phyloP scores from a whole-genome alignment of 352 stramenopile species.

The Lagenidium sp. region DNA sequence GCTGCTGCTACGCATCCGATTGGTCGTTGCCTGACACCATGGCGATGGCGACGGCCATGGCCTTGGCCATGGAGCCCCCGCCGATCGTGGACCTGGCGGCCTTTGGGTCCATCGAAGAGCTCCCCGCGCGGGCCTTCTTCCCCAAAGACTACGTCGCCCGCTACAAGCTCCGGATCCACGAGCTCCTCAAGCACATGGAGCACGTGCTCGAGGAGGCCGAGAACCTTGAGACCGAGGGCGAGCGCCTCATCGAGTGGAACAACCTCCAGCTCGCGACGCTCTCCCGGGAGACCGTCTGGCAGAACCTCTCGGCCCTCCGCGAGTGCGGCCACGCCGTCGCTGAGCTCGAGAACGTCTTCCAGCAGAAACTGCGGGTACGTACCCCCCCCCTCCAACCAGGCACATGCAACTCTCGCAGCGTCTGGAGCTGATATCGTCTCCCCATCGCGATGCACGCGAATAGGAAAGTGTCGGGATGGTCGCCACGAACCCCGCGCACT shows the following conservation, averaged over 20 bases:
- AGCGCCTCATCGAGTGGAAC: slow-evolving; percentile 22
- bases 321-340: slow-evolving; percentile 37
- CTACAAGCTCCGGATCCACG: slow-evolving; percentile 49
- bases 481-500: slow-evolving; percentile 27
- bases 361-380: slow-evolving; percentile 39
- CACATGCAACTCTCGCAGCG: too few species aligned
- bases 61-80: too few species aligned
- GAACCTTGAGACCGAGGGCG: slow-evolving; percentile 36
- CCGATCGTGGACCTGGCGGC: too few species aligned
- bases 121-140: slow-evolving; percentile 46
- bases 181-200: slow-evolving; percentile 48
- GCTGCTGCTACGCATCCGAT: too few species aligned
- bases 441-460: neutral
- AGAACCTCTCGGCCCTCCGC: slow-evolving; percentile 48
- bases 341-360: slow-evolving; percentile 28
- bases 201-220: slow-evolving; percentile 50
- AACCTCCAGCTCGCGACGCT: slow-evolving; percentile 28
- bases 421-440: neutral
- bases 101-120: slow-evolving; percentile 24
- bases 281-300: slow-evolving; percentile 46
- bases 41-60: too few species aligned
- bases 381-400: too few species aligned
- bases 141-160: slow-evolving; percentile 38
- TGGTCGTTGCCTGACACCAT: too few species aligned
- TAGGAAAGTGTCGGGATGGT: slow-evolving; percentile 45